A percentile compares a stretch with the other conserved stretches of the same genome.
Evolutionary conservation across 441 rosid species (phyloP).

Genomic region (Manihot esculenta): DNA sequence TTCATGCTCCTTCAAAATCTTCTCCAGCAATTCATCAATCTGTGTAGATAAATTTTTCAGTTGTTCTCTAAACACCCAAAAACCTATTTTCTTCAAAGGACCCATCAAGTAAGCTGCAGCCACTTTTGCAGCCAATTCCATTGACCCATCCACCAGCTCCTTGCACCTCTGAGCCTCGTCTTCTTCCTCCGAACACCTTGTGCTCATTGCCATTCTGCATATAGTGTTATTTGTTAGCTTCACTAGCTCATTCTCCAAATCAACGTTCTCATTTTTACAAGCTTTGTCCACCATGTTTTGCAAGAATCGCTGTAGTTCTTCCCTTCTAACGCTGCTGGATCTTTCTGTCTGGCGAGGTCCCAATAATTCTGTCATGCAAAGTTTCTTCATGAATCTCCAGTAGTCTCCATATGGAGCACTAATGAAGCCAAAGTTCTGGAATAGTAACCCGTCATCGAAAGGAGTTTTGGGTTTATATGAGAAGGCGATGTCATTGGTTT

Average conservation of each 20-base stretch:
- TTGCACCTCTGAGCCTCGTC: constrained; percentile 38
- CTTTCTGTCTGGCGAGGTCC: constrained; percentile 16
- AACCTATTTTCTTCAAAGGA: constrained; percentile 31
- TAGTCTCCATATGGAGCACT: constrained; percentile 16
- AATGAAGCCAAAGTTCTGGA: constrained; percentile 9
- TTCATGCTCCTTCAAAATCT: constrained; percentile 43
- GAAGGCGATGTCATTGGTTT: constrained; percentile 21
- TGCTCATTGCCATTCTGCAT: constrained; percentile 33
- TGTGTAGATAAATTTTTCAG: constrained; percentile 25
- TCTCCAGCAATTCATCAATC: constrained; percentile 43
- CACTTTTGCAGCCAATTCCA: constrained; percentile 24
- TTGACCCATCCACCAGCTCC: constrained; percentile 28
- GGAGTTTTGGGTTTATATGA: neutral
- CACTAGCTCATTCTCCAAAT: constrained; percentile 18
- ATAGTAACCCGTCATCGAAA: neutral
- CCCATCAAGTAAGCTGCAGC: constrained; percentile 25
- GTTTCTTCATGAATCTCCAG: constrained; percentile 34
- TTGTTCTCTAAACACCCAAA: constrained; percentile 30
- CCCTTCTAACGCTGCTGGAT: constrained; percentile 14
- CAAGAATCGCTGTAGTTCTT: constrained; percentile 20
- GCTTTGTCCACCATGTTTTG: constrained; percentile 18
- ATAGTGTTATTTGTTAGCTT: constrained; percentile 12
- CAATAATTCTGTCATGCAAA: constrained; percentile 25
- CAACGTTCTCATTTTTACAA: neutral
- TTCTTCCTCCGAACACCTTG: constrained; percentile 37